phyloP scores from a whole-genome alignment of 345 rosid species.

The Eucalyptus camaldulensis region DNA sequence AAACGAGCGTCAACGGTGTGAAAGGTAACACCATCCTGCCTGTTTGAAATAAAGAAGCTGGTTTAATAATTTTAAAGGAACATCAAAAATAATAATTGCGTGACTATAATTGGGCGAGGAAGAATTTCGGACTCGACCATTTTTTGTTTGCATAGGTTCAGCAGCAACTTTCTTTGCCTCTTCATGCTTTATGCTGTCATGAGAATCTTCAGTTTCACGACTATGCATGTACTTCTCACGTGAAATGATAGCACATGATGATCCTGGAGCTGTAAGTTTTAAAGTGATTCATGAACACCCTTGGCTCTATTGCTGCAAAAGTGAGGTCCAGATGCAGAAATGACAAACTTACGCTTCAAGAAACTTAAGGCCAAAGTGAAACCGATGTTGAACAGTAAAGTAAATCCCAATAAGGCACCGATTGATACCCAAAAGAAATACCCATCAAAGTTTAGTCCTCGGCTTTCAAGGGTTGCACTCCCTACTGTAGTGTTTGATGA shows the following conservation, averaged over 20 bases:
- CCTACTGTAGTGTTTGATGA: slow-evolving; percentile 39
- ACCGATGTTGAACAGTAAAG: slow-evolving; percentile 47
- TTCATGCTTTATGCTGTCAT: neutral
- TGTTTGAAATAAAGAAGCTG: neutral
- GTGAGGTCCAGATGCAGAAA: neutral
- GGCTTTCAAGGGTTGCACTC: slow-evolving; percentile 29
- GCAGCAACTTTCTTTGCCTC: neutral
- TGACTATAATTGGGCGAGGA: neutral
- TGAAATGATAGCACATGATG: slow-evolving; percentile 58
- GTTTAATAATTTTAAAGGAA: neutral
- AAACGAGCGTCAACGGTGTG: slow-evolving; percentile 37
- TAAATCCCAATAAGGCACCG: slow-evolving; percentile 43
- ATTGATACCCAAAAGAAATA: slow-evolving; percentile 53
- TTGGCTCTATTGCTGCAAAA: neutral
- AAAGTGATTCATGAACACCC: neutral
- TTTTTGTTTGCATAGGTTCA: neutral
- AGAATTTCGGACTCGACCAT: slow-evolving; percentile 1
- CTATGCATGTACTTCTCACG: slow-evolving; percentile 35
- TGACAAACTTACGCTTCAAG: slow-evolving; percentile 40
- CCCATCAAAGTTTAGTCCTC: slow-evolving; percentile 46
- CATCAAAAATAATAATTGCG: neutral
- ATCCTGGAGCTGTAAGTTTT: slow-evolving; percentile 49
- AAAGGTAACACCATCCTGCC: slow-evolving; percentile 65
- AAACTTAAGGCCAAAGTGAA: slow-evolving; percentile 57
- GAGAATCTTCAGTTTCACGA: slow-evolving; percentile 22